These are phyloP conservation scores for Silene uniflora DNA, from an alignment of 148 eudicot genomes.

Conservation along the genomic window DNA sequence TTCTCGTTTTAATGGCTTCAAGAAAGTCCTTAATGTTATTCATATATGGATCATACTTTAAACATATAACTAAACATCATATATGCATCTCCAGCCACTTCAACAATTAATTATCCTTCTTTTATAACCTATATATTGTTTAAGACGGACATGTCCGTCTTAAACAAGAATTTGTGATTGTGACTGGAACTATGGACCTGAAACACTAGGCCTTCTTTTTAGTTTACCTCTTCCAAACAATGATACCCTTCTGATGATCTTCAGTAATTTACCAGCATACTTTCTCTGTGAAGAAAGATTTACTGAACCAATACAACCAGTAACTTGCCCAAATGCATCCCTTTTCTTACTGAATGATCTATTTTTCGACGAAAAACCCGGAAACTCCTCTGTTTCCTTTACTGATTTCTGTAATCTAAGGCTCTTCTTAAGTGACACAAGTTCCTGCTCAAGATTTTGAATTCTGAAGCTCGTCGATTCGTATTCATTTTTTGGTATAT, in stretches of 20 bases:
- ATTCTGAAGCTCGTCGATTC: slow-evolving; percentile 88
- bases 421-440: slow-evolving; percentile 55
- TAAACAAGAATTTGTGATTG: too few species aligned
- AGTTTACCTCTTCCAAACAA: slow-evolving; percentile 53
- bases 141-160: too few species aligned
- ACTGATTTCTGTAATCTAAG: slow-evolving; percentile 40
- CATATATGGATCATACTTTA: too few species aligned
- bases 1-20: too few species aligned
- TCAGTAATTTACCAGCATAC: slow-evolving; percentile 57
- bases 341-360: slow-evolving; percentile 51
- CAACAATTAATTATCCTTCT: too few species aligned
- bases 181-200: slow-evolving; percentile 31
- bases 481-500: slow-evolving; percentile 45
- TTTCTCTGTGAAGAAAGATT: slow-evolving; percentile 67
- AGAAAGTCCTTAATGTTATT: too few species aligned
- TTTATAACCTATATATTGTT: too few species aligned
- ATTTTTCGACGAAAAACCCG: slow-evolving; percentile 3
- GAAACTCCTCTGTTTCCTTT: slow-evolving; percentile 27
- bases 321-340: slow-evolving; percentile 49
- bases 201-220: slow-evolving; percentile 41
- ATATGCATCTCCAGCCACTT: too few species aligned
- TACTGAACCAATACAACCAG: slow-evolving; percentile 69
- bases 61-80: too few species aligned
- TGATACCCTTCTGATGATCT: slow-evolving; percentile 48
- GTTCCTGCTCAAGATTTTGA: slow-evolving; percentile 75